phyloP scores from a whole-genome alignment of 2,329 filamentous ascomycete species.

The Epichloe typhina region DNA sequence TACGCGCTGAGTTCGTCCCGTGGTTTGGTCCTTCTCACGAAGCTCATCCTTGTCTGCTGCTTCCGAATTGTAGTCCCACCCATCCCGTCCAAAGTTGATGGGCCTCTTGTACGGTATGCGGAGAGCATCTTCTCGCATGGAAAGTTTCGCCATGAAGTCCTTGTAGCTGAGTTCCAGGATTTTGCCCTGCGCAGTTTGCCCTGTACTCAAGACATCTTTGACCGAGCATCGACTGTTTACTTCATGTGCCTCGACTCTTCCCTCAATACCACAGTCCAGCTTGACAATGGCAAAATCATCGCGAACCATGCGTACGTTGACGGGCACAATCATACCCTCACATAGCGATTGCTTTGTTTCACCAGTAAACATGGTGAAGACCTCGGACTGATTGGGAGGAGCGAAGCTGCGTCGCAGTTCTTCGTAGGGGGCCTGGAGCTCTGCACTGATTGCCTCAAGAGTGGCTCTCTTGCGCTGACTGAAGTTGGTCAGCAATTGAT shows the following conservation, averaged over 20 bases:
- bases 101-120: slow-evolving; percentile 57
- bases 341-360: slow-evolving; percentile 75
- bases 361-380: slow-evolving; percentile 94
- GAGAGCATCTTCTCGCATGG: slow-evolving; percentile 69
- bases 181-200: slow-evolving; percentile 82
- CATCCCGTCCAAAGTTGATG: slow-evolving; percentile 59
- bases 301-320: slow-evolving; percentile 77
- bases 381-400: slow-evolving; percentile 56
- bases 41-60: slow-evolving; percentile 68
- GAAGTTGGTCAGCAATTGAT: slow-evolving; percentile 86
- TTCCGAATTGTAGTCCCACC: slow-evolving; percentile 82
- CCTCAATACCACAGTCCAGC: slow-evolving; percentile 89
- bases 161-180: slow-evolving; percentile 79
- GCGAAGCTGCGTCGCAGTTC: slow-evolving; percentile 76
- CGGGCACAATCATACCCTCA: slow-evolving; percentile 85
- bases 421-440: slow-evolving; percentile 86
- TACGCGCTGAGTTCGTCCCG: slow-evolving; percentile 78
- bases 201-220: slow-evolving; percentile 59
- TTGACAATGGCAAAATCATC: slow-evolving; percentile 88
- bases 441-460: slow-evolving; percentile 87
- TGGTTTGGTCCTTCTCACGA: slow-evolving; percentile 73
- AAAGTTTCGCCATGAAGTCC: slow-evolving; percentile 70
- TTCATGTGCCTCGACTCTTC: slow-evolving; percentile 70
- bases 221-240: slow-evolving; percentile 61
- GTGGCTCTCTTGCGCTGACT: slow-evolving; percentile 92